Percentiles rank a stretch among this genome's conserved stretches.
These are phyloP conservation scores for Penicillium sp. DNA, from an alignment of 2,329 filamentous ascomycete genomes.

Conservation along the genomic window DNA sequence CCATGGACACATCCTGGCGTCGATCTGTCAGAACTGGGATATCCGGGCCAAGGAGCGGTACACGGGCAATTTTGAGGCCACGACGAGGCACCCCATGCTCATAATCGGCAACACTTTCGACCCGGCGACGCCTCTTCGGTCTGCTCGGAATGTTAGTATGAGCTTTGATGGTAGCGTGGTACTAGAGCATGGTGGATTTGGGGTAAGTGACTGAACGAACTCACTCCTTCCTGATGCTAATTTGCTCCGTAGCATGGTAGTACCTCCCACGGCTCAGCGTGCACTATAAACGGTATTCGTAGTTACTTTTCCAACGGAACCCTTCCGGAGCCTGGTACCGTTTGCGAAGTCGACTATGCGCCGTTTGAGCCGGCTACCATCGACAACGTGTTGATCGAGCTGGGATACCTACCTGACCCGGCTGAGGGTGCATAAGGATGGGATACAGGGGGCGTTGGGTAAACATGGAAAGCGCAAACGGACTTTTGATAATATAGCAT, in stretches of 20 bases:
- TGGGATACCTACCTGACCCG: no score
- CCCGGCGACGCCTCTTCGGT: slow-evolving; percentile 26
- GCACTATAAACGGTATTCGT: slow-evolving; percentile 32
- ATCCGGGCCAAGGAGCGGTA: slow-evolving; percentile 31
- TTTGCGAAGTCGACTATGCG: slow-evolving; percentile 31
- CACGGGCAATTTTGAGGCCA: slow-evolving; percentile 27
- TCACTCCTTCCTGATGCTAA: no score
- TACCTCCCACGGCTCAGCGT: slow-evolving; percentile 35
- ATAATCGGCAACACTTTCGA: slow-evolving; percentile 32
- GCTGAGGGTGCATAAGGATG: no score
- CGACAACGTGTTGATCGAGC: neutral
- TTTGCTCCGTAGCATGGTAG: slow-evolving; percentile 18
- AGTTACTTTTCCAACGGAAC: slow-evolving; percentile 43
- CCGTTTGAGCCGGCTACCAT: neutral
- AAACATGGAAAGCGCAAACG: no score
- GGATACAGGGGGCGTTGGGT: no score
- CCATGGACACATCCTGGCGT: slow-evolving; percentile 10
- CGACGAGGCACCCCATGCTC: slow-evolving; percentile 30
- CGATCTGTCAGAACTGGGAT: slow-evolving; percentile 26
- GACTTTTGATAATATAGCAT: no score
- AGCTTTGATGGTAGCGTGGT: slow-evolving; percentile 29
- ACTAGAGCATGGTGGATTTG: slow-evolving; percentile 28
- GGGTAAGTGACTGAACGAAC: neutral
- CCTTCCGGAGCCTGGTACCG: slow-evolving; percentile 37
- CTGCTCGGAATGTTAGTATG: slow-evolving; percentile 27